Base-by-base conservation (phyloP, 345 rosid species). In the Gossypium arboreum region DNA sequence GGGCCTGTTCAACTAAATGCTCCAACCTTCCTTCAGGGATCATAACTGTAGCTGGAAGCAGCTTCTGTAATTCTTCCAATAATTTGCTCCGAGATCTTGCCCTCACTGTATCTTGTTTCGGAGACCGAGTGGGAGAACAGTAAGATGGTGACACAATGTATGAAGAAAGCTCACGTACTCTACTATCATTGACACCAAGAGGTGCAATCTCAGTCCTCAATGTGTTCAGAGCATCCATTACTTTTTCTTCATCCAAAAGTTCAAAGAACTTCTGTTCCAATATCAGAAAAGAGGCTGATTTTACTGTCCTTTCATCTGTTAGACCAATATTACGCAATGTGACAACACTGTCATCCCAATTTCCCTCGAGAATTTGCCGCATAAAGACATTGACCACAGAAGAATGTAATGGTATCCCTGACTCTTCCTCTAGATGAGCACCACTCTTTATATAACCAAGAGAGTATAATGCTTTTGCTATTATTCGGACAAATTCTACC, bases 1-100 rank as follows among this genome's bases (percentile, higher is more conserved):
- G 91, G 27, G 90, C 93, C 85, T 89, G 88, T 66, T 89, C 93
- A 70, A 89, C 84, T 72, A 89, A 78, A 76, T 86, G 88, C 78
- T 89, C 91, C 79, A 89, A 82, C 83, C 93, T 83, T 79, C 82
- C 79, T 75, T 87, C 91, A 3, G 91, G 91, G 62, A 87, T 68
- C 85, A 87, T 78, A 56, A 89, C 71, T 1, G 85, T 75, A 18
- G 93, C 83, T 18, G 91, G 89, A 65, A 89, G 79, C 75, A 89
- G 77, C 61, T 82, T 82, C 78, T 87, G 87, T 63, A 89, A 75
- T 77, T 89, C 86, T 76, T 87, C 89, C 74, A 89, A 76, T 45
- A 87, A 78, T 74, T 84, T 79, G 48, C 80, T 47, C 63, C 88
- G 83, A 59, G 91, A 78, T 73, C 81, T 84, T 34, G 84, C 75